Base-by-base conservation (phyloP, 192 early-diverging fungal species). In the Backusella luteola region DNA sequence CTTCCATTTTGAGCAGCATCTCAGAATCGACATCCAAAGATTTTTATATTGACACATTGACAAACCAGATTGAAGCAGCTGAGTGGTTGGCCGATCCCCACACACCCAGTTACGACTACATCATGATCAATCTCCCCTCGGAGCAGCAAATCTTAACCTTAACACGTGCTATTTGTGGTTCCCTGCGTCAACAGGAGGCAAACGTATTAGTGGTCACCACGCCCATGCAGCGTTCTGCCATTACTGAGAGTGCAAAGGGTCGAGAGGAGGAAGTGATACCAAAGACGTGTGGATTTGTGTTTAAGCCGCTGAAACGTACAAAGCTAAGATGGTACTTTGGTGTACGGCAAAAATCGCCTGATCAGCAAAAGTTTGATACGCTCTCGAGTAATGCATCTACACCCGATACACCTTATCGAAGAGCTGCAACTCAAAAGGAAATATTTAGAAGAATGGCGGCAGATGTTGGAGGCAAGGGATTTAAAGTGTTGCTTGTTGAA, bases 271-370 rank as follows among this genome's bases (percentile, higher is more conserved):
- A 69, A 8, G 66, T 39, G 1, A 74, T 85, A 19, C 85, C 85
- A 5, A 34, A 74, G 9, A 80, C 76, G 12, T 80, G 83, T 32
- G 88, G 86, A 32, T 89, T 87, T 80, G 84, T 89, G 14, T 89
- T 87, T 76, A 89, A 89, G 66, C 88, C 88, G 1, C 32, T 87
- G 73, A 89, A 85, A 21, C 79, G 85, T 59, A 82, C 84, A 23
- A 89, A 87, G 72, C 66, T 89, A 6, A 77, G 81, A 73, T 77
- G 84, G 73, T 85, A 83, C 11, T 85, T 85, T 82, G 82, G 79
- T 9, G 76, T 68, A 71, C 73, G 32, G 66, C 83, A 71, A 9
- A 63, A 63, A 63, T 23, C 26, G 23, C 19, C 46, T 7, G 56
- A 63, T 63, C 35, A 38, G 26, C 68, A 69, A 12, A 38, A 41